Base-by-base conservation (phyloP, 805 yeast species). In the Yamadazyma sp. region DNA sequence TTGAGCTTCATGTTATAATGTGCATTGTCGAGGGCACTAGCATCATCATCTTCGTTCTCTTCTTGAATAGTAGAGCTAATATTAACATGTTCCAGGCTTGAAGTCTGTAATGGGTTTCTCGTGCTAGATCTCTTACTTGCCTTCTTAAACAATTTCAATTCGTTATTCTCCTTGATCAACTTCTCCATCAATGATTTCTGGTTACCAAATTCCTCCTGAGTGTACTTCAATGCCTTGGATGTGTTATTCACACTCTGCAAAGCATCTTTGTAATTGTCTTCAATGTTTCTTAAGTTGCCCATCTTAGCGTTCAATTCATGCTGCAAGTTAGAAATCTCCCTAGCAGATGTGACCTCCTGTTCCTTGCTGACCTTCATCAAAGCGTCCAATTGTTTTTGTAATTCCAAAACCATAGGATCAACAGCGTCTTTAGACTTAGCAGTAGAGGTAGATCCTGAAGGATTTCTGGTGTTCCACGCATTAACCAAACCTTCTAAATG, bases 1-100 rank as follows among this genome's bases (percentile, higher is more conserved):
- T 84, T 80, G 29, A 88, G 73, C 60, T 82, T 84, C 66, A 87
- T 71, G 45, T 80, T 84, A 52, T 75, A 84, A 46, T 83, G 88
- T 31, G 84, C 75, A 35, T 51, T 62, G 18, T 50, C 57, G 26
- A 68, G 57, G 10, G 48, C 60, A 5, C 48, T 58, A 11, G 54
- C 62, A 16, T 60, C 68, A 1, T 41, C 48, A 16, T 41, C 47
- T 29, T 41, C 41, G 13, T 33, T 45, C n/a, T 53, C 65, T 29
- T 53, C 64, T 13, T 28, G 41, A 18, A 41, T 43, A 13, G 48
- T 43, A 35, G 31, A 37, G 17, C 40, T 47, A 26, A 33, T 23
- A 23, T 49, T 57, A 14, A 62, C 40, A 15, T 44, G 45, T 14
- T 50, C 56, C 12, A 43, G 49, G 6, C 49, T 40, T n/a, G 50